Percentiles rank a stretch among this genome's conserved stretches.
These are phyloP conservation scores for Kazachstania viticola DNA, from an alignment of 805 yeast genomes.

Conservation along the genomic window DNA sequence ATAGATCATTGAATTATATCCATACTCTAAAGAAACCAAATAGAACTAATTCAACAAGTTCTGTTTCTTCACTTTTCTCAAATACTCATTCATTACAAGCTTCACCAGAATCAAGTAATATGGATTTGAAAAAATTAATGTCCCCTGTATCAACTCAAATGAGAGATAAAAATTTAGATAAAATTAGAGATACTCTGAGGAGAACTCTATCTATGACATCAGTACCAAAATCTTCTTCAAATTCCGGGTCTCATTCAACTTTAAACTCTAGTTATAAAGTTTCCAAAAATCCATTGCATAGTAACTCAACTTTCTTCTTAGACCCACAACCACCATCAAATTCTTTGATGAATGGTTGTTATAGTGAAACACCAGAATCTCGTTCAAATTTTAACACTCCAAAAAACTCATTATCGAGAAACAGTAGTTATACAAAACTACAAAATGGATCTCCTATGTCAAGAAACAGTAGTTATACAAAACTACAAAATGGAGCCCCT, in stretches of 20 bases:
- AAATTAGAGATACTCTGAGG: slow-evolving; percentile 14
- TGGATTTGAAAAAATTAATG: neutral
- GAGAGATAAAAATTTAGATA: neutral
- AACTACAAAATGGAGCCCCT: no score
- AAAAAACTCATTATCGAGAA: slow-evolving; percentile 15
- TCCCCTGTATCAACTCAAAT: neutral
- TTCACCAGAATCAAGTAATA: neutral
- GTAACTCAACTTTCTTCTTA: slow-evolving; percentile 21
- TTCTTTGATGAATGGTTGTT: slow-evolving; percentile 25
- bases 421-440: slow-evolving; percentile 6
- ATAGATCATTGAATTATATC: slow-evolving; percentile 15
- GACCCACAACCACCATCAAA: slow-evolving; percentile 22
- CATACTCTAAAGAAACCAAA: slow-evolving; percentile 4
- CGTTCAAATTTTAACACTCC: slow-evolving; percentile 23
- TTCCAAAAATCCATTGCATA: slow-evolving; percentile 4
- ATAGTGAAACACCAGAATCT: slow-evolving; percentile 23
- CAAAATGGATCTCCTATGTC: no score
- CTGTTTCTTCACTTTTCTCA: slow-evolving; percentile 1
- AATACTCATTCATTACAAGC: neutral
- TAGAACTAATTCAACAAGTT: slow-evolving; percentile 1
- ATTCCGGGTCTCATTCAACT: neutral
- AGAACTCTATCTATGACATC: slow-evolving; percentile 17
- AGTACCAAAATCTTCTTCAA: neutral
- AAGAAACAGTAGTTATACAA: slow-evolving; percentile 3
- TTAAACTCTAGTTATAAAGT: slow-evolving; percentile 1